Evolutionary conservation across 2,329 filamentous ascomycete species (phyloP), one percentile per base, ranked within the genome.

Genomic region (Plenodomus tracheiphilus): DNA sequence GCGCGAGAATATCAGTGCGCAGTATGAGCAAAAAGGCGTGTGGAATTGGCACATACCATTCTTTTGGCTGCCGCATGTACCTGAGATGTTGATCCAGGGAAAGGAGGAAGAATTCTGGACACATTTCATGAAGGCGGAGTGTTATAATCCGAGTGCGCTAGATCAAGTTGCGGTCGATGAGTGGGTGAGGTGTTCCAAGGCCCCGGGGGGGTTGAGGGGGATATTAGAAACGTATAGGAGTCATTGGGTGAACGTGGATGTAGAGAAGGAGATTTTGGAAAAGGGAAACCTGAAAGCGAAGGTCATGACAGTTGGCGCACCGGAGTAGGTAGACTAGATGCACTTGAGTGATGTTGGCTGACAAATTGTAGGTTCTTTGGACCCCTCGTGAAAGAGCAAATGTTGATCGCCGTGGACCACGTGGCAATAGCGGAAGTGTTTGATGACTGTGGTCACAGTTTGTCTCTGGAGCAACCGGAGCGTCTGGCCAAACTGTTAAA

Each of bases 51-150:
- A 61, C 25, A 64, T 62, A 1, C 58, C 65, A 49, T 49, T 61
- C 28, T 69, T 73, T 43, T 69, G 57, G 51, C 59, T 74, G 42
- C 70, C 71, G 2, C 67, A 73, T 41, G 57, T 74, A 2, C 70
- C 70, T 0, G 71, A 74, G 53, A 74, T 74, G 71, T 58, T 74
- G 38, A 73, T 73, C 11, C 59, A 65, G 37, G 70, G 71, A 2
- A 66, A 69, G 16, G 71, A 74, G 54, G 57, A 64, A 21, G 70
- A 73, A 48, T 73, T 74, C 34, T 74, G 71, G 71, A 68, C 69
- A 45, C 54, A 62, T 57, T 74, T 74, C 53, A 73, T 74, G 59
- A 72, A 70, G 47, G 67, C 70, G 34, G 71, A 74, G 54, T 74
- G 71, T 53, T 73, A 72, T 48, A 72, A 74, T 43, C 70, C 71